Evolutionary conservation across 1,139 yeast genomes (phyloP).

Genomic region (Candida gigantensis): DNA sequence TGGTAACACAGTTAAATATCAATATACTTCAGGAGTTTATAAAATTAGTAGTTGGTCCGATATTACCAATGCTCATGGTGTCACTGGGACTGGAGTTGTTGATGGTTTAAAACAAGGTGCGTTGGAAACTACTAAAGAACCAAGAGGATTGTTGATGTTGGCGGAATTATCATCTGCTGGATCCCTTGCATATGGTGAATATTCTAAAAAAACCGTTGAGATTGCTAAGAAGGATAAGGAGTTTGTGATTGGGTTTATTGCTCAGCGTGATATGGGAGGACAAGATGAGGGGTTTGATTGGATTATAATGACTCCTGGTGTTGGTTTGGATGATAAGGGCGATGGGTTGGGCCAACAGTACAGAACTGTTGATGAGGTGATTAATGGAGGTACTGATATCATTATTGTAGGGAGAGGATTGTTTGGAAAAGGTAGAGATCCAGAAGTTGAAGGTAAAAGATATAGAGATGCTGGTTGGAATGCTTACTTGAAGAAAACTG

Average conservation of each 20-base stretch:
- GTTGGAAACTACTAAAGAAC: slow-evolving; percentile 63
- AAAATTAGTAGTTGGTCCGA: slow-evolving; percentile 94
- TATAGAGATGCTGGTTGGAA: slow-evolving; percentile 94
- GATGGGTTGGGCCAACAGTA: slow-evolving; percentile 96
- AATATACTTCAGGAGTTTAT: slow-evolving; percentile 87
- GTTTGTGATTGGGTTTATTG: slow-evolving; percentile 95
- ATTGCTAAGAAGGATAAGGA: slow-evolving; percentile 85
- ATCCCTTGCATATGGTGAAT: slow-evolving; percentile 88
- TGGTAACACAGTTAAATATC: slow-evolving; percentile 96
- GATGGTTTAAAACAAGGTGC: slow-evolving; percentile 87
- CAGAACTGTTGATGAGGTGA: slow-evolving; percentile 84
- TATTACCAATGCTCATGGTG: slow-evolving; percentile 96
- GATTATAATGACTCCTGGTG: slow-evolving; percentile 97
- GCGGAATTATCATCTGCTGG: slow-evolving; percentile 96
- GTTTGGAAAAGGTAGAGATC: slow-evolving; percentile 95
- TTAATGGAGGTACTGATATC: slow-evolving; percentile 82
- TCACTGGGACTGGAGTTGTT: slow-evolving; percentile 93
- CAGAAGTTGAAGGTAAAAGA: slow-evolving; percentile 80
- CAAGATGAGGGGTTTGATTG: slow-evolving; percentile 85
- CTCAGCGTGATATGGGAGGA: slow-evolving; percentile 87
- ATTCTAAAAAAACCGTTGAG: slow-evolving; percentile 82
- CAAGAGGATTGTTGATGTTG: slow-evolving; percentile 90
- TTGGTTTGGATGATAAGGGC: slow-evolving; percentile 94
- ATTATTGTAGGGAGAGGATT: slow-evolving; percentile 97
- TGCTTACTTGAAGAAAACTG: slow-evolving; percentile 62